Evolutionary conservation across 495 filamentous ascomycete species (phyloP).

Genomic region (Lophiostoma macrostomum): DNA sequence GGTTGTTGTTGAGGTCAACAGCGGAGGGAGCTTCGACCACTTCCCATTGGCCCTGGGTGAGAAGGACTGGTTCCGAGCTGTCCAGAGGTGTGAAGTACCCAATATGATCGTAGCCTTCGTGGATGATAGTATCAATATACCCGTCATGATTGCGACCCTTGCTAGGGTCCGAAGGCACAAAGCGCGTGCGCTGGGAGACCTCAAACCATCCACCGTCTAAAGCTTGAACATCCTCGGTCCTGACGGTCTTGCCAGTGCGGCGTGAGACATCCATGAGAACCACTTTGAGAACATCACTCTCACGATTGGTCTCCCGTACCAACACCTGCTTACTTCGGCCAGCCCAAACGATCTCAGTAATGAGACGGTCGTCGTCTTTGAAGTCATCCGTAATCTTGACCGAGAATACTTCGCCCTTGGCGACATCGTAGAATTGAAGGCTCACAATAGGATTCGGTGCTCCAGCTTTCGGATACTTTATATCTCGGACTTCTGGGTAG

Average conservation of each 20-base stretch:
- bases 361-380: constrained; percentile 74
- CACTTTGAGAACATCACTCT: constrained; percentile 84
- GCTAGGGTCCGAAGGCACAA: constrained; percentile 76
- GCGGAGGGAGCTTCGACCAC: constrained; percentile 85
- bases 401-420: constrained; percentile 72
- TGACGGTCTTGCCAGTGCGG: constrained; percentile 74
- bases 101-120: constrained; percentile 84
- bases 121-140: constrained; percentile 87
- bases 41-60: constrained; percentile 90
- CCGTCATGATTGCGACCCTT: constrained; percentile 79
- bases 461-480: constrained; percentile 97
- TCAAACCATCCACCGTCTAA: constrained; percentile 98
- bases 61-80: constrained; percentile 70
- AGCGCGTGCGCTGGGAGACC: constrained; percentile 79
- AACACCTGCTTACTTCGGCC: constrained; percentile 68
- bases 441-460: constrained; percentile 88
- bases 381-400: constrained; percentile 78
- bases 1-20: constrained; percentile 75
- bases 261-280: constrained; percentile 76
- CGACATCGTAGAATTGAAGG: constrained; percentile 83
- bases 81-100: constrained; percentile 94
- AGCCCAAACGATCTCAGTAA: constrained; percentile 92
- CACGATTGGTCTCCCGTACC: constrained; percentile 87
- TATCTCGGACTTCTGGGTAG: constrained; percentile 84
- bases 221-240: constrained; percentile 70